These are phyloP conservation scores for Sclerotinia glacialis DNA, from an alignment of 2,329 filamentous ascomycete species.

Conservation along the genomic window DNA sequence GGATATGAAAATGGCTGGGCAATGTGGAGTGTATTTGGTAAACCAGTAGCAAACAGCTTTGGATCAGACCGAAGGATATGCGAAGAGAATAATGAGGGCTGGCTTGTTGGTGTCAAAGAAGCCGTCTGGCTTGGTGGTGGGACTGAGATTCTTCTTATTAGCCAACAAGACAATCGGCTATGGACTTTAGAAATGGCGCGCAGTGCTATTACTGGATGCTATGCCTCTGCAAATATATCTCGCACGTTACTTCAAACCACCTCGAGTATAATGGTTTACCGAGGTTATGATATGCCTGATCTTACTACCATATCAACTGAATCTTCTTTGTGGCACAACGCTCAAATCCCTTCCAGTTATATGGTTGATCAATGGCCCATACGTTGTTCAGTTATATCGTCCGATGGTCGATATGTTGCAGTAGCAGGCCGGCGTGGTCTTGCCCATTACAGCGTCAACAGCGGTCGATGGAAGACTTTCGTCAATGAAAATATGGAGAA, in stretches of 20 bases:
- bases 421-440: conserved; percentile 91
- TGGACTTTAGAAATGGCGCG: conserved; percentile 91
- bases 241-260: conserved; percentile 86
- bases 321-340: conserved; percentile 90
- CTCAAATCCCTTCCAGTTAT: conserved; percentile 80
- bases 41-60: conserved; percentile 82
- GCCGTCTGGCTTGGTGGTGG: conserved; percentile 87
- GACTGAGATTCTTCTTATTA: conserved; percentile 76
- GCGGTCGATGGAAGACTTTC: conserved; percentile 94
- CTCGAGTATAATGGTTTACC: conserved; percentile 84
- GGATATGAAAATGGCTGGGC: conserved; percentile 93
- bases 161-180: conserved; percentile 69
- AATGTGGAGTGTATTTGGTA: conserved; percentile 96
- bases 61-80: conserved; percentile 63
- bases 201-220: conserved; percentile 89
- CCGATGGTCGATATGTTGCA: conserved; percentile 90
- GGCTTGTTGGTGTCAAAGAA: conserved; percentile 75
- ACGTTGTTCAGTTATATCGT: conserved; percentile 78
- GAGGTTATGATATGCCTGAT: conserved; percentile 87
- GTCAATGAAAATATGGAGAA: conserved; percentile 76
- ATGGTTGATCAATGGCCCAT: conserved; percentile 93
- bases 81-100: conserved; percentile 69
- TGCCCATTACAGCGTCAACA: conserved; percentile 93
- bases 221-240: conserved; percentile 85
- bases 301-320: conserved; percentile 89